Percentiles rank a stretch among this genome's conserved stretches.
Evolutionary conservation across 1,284 basidiomycete species (phyloP).

Genomic region (Trametes sp.): DNA sequence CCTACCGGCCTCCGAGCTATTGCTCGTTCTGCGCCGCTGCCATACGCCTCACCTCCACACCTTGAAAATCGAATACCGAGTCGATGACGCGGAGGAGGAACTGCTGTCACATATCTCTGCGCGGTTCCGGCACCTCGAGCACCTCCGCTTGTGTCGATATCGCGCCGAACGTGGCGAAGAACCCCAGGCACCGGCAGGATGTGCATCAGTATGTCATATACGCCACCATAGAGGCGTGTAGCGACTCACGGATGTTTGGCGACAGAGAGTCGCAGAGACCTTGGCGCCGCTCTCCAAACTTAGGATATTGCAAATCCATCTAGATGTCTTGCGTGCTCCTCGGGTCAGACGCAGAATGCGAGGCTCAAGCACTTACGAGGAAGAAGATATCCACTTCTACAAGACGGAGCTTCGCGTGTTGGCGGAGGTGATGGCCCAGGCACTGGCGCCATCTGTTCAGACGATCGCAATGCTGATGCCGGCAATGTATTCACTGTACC

Average conservation of each 20-base stretch:
- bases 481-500: not conserved
- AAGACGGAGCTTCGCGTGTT: not conserved
- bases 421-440: not conserved
- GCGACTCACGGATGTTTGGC: not conserved
- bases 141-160: not conserved
- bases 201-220: not conserved
- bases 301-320: not conserved
- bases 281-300: not conserved
- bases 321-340: not conserved
- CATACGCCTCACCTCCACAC: not conserved
- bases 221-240: not conserved
- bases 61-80: not conserved
- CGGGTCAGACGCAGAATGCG: too few relatives aligned
- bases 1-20: not conserved
- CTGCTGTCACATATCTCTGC: not conserved
- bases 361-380: not conserved
- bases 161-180: not conserved
- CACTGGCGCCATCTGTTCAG: not conserved
- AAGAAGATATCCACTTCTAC: not conserved
- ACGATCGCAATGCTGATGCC: not conserved
- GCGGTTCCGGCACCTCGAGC: not conserved
- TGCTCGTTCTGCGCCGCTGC: not conserved
- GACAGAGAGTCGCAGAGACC: not conserved
- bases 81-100: not conserved
- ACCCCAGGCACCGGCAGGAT: not conserved